Evolutionary conservation across 176 grass and related monocot genomes (phyloP), one percentile per base, ranked within the genome.

Genomic region (Juncus inflexus): DNA sequence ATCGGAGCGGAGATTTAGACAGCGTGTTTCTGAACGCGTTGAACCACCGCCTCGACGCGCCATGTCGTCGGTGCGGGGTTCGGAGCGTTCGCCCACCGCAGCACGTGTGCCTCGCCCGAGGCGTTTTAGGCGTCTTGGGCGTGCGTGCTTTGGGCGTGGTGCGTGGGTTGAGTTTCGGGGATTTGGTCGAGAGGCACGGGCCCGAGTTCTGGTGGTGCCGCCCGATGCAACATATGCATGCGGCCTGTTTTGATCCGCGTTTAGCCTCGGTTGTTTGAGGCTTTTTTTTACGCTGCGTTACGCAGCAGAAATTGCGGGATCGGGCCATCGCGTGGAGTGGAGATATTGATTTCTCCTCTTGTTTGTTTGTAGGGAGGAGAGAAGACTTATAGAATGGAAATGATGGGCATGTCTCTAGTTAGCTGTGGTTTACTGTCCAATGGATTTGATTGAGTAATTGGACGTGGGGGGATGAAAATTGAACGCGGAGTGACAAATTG

Each of bases 171-270:
- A 76, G 70, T 54, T 69, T 50, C 9, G 81, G 55, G 40, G 78
- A 35, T 72, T 55, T 11, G 61, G 69, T 4, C 13, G 54, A 61
- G 40, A 60, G 40, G 13, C 56, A 12, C 0, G 47, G 77, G 0
- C 53, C 55, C 2, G 83, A 70, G 0, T 78, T 57, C 10, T 78
- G 74, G 67, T 90, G 86, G 72, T 83, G 76, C 3, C 76, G 79
- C 0, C 86, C 89, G 3, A 84, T 67, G 71, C 89, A 91, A 70
- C 89, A 91, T 3, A 91, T 87, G 89, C 89, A 91, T 7, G 83
- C 87, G 4, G 80, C 87, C 15, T 64, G 76, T 64, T 74, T 55
- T 45, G 73, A 73, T 7, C 35, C 13, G 1, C 42, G 74, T 8
- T 40, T 0, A 6, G 43, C 38, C 3, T 58, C 58, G 43, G 51